Evolutionary conservation across 2,329 filamentous ascomycete species (phyloP), one percentile per base, ranked within the genome.

Genomic region (Cytospora piceae): DNA sequence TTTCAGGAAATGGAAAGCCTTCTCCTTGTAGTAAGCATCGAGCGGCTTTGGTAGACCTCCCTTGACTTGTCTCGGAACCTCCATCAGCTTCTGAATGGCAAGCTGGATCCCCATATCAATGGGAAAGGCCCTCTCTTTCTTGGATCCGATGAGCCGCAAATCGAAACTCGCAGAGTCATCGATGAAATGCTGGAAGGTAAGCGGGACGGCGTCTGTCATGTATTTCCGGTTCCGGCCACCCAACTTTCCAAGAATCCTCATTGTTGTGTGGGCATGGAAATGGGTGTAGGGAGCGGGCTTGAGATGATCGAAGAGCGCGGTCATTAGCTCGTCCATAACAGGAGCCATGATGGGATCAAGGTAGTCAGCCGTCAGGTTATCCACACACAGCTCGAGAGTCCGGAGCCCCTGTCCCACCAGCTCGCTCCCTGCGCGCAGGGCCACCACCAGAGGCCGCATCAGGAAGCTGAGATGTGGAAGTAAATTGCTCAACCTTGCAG

Each of bases 331-430:
- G 72, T 99, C 94, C 77, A 99, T 98, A 31, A 98, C 96, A 0
- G 95, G 96, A 2, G 94, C 93, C 94, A 99, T 99, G 72, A 99
- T 98, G 0, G 95, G 96, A 72, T 99, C 95, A 17, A 99, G 82
- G 74, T 99, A 99, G 73, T 99, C 95, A 0, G 95, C 94, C 0
- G 96, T 99, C 0, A 99, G 84, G 72, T 99, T 99, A 69, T 99
- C 95, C 22, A 99, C 95, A 73, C 95, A 99, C 2, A 99, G 85
- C 74, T 99, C 95, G 6, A 99, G 81, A 0, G 95, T 99, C 32
- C 96, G 85, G 8, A 99, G 82, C 0, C 95, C 95, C 76, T 99
- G 96, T 0, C 94, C 94, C 22, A 99, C 94, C 49, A 99, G 85
- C 70, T 99, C 95, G 1, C 92, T 94, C 17, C 94, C 94, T 22